Evolutionary conservation across 169 alveolate genomes (phyloP).

Genomic region (Cryptosporidium felis): DNA sequence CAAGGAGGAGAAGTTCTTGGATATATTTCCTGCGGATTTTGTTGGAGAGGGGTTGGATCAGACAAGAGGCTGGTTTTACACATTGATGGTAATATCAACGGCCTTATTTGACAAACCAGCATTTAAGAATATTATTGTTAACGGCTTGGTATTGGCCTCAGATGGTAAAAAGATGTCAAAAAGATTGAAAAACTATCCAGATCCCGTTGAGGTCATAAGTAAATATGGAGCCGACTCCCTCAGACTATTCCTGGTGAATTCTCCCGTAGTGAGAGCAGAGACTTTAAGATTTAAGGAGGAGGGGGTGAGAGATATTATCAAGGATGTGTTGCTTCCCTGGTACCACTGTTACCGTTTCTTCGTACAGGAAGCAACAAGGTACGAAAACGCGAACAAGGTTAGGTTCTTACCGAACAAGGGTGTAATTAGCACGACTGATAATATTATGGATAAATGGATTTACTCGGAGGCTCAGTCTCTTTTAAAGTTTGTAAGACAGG

Average conservation of each 20-base stretch:
- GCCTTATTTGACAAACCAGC: constrained; percentile 92
- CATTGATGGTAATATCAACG: constrained; percentile 90
- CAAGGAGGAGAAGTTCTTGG: constrained; percentile 83
- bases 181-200: constrained; percentile 95
- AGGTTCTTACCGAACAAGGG: constrained; percentile 84
- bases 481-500: constrained; percentile 87
- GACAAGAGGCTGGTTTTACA: constrained; percentile 97
- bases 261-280: constrained; percentile 97
- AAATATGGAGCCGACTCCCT: constrained; percentile 95
- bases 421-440: constrained; percentile 75
- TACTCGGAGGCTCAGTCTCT: constrained; percentile 87
- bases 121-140: constrained; percentile 93
- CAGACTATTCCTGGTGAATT: constrained; percentile 92
- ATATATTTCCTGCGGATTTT: constrained; percentile 98
- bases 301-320: constrained; percentile 93
- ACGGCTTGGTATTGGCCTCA: constrained; percentile 94
- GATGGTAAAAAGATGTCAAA: constrained; percentile 99
- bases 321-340: constrained; percentile 97
- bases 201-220: constrained; percentile 89
- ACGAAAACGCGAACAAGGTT: constrained; percentile 81
- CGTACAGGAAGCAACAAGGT: constrained; percentile 93
- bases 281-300: constrained; percentile 90
- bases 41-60: constrained; percentile 99
- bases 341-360: constrained; percentile 95
- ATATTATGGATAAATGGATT: constrained; percentile 96